Evolutionary conservation across 257 asterid species (phyloP), one percentile per base, ranked within the genome.

Genomic region (Solanum peruvianum): DNA sequence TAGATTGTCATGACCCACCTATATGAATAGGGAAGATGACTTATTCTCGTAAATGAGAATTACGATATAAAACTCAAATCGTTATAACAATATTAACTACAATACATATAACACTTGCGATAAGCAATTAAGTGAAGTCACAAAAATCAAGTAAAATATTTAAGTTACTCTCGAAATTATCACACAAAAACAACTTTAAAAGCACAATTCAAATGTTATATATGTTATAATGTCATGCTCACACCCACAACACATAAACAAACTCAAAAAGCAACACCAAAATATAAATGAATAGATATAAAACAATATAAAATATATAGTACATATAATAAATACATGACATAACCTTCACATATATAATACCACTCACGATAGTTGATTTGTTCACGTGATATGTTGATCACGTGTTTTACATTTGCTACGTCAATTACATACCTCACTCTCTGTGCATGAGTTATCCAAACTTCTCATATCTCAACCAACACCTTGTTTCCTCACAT

Each of bases 351-450:
- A 52, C 62, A 52, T 16, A 16, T 52, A 20, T 15, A 52, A 16
- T 1, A 15, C 23, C 62, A 52, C 0, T 0, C 62, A 18, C 1
- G 3, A 52, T 0, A 52, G 62, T 52, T 1, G 20, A 14, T 49
- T 0, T 1, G 16, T 15, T 3, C 21, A 15, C 9, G 0, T 49
- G 9, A 15, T 49, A 0, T 0, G 60, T 4, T 52, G 1, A 21
- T 10, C 14, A 21, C 29, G 2, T n/a, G 13, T 60, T 9, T 60
- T 60, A 23, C 7, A 4, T 21, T 60, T 0, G 29, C 29, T 21
- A 9, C 13, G 3, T 10, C 13, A 10, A 9, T 62, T 13, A 62
- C 69, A 62, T 11, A 23, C 13, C 69, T 62, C 13, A 62, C 14
- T 62, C 14, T 23, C 14, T 60, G 2, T 23, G 0, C 11, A 11